These are phyloP conservation scores for Globisporangium solare DNA, from an alignment of 352 stramenopile genomes.

Conservation along the genomic window DNA sequence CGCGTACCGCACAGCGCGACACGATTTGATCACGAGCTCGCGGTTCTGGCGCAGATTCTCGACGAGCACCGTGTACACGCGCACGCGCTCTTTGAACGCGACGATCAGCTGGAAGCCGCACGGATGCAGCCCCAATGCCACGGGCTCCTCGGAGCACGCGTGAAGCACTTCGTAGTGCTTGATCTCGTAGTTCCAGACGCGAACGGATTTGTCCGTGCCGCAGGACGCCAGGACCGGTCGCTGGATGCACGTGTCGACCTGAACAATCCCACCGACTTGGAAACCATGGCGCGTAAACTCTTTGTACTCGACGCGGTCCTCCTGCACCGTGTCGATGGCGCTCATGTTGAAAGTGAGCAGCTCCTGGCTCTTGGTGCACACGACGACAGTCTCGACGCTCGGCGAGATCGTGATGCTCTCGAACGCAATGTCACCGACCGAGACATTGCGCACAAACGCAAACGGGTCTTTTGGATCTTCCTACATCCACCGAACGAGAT, in stretches of 20 bases:
- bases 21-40: conserved; percentile 67
- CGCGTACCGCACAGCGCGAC: conserved; percentile 50
- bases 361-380: conserved; percentile 63
- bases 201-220: conserved; percentile 77
- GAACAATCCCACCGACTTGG: conserved; percentile 60
- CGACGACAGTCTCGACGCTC: conserved; percentile 53
- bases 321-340: conserved; percentile 70
- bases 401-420: conserved; percentile 69
- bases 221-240: conserved; percentile 81
- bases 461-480: conserved; percentile 79
- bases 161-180: conserved; percentile 59
- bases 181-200: conserved; percentile 87
- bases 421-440: conserved; percentile 68
- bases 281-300: conserved; percentile 55
- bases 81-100: conserved; percentile 75
- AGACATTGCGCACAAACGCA: conserved; percentile 62
- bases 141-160: conserved; percentile 58
- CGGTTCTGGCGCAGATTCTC: conserved; percentile 58
- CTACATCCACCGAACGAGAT: conserved; percentile 17
- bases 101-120: conserved; percentile 69
- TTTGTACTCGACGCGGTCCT: conserved; percentile 59
- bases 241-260: conserved; percentile 77
- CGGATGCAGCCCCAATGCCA: conserved; percentile 55
- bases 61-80: conserved; percentile 68
- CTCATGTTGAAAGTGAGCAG: conserved; percentile 66